These are phyloP conservation scores for Hypoxylon sp. DNA, from an alignment of 2,329 filamentous ascomycete species.

Conservation along the genomic window DNA sequence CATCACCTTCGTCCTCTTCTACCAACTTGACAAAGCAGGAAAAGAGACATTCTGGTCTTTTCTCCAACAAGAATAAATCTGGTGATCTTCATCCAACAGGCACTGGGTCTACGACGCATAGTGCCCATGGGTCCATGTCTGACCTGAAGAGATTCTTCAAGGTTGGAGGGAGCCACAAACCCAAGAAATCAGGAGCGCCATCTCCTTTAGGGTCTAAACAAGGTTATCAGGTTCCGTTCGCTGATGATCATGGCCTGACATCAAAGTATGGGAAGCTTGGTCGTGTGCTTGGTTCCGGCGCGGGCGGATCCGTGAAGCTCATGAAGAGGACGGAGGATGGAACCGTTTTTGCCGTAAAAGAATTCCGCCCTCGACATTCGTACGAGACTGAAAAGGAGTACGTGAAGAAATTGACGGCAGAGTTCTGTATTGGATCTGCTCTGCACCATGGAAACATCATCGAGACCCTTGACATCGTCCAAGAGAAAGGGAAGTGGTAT, in stretches of 20 bases:
- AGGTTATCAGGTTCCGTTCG: constrained; percentile 82
- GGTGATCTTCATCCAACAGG: constrained; percentile 61
- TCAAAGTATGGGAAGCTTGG: constrained; percentile 97
- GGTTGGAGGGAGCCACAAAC: constrained; percentile 76
- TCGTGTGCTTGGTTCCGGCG: constrained; percentile 91
- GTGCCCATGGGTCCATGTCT: constrained; percentile 84
- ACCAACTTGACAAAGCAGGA: constrained; percentile 64
- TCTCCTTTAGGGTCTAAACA: constrained; percentile 65
- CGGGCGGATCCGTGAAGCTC: constrained; percentile 91
- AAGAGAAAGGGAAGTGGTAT: constrained; percentile 94
- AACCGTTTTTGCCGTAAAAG: constrained; percentile 96
- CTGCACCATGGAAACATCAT: constrained; percentile 98
- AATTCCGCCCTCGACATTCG: constrained; percentile 90
- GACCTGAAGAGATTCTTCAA: constrained; percentile 98
- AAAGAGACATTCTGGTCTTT: constrained; percentile 64
- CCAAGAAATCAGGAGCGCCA: constrained; percentile 75
- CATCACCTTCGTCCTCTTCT: constrained; percentile 67
- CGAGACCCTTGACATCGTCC: constrained; percentile 95
- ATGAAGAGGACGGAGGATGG: constrained; percentile 95
- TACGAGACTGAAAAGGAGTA: constrained; percentile 97
- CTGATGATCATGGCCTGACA: constrained; percentile 89
- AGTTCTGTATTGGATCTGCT: constrained; percentile 98
- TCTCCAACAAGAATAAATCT: constrained; percentile 55
- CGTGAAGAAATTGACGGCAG: constrained; percentile 96
- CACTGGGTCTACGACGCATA: constrained; percentile 63